These are phyloP conservation scores for Cucurbita argyrosperma DNA, from an alignment of 306 rosid genomes.

Conservation along the genomic window DNA sequence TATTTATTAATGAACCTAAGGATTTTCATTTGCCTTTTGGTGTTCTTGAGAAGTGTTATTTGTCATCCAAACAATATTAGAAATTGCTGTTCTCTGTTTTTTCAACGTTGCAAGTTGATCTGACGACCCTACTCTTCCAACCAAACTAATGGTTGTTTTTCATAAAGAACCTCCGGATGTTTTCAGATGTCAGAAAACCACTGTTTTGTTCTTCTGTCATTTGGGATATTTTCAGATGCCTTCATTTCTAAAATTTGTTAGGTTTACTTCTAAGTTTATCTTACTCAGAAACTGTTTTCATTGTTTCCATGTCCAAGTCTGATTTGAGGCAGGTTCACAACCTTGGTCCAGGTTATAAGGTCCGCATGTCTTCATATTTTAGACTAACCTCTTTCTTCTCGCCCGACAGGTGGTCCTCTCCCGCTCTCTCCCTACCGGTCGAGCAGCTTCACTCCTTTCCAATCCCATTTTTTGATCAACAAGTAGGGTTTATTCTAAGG, in stretches of 20 bases:
- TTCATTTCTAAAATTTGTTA: background rate
- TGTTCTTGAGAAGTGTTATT: background rate
- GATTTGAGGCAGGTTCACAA: slow-evolving; percentile 77
- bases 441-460: too few species aligned
- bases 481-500: too few species aligned
- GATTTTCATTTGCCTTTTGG: background rate
- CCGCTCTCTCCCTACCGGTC: too few species aligned
- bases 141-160: background rate
- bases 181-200: background rate
- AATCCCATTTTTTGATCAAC: too few species aligned
- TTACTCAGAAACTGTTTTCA: slow-evolving; percentile 24
- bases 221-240: background rate
- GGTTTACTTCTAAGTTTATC: slow-evolving; percentile 14
- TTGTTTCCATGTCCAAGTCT: slow-evolving; percentile 72
- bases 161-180: background rate
- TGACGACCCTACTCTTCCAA: background rate
- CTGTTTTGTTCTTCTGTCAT: background rate
- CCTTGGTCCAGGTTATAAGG: slow-evolving; percentile 79
- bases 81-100: background rate
- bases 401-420: too few species aligned
- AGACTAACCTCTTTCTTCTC: background rate
- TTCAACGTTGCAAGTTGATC: background rate
- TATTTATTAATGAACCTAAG: background rate
- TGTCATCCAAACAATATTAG: background rate
- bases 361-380: slow-evolving; percentile 9